phyloP scores from a whole-genome alignment of 1,284 basidiomycete species.

The Clitocybe nebularis region DNA sequence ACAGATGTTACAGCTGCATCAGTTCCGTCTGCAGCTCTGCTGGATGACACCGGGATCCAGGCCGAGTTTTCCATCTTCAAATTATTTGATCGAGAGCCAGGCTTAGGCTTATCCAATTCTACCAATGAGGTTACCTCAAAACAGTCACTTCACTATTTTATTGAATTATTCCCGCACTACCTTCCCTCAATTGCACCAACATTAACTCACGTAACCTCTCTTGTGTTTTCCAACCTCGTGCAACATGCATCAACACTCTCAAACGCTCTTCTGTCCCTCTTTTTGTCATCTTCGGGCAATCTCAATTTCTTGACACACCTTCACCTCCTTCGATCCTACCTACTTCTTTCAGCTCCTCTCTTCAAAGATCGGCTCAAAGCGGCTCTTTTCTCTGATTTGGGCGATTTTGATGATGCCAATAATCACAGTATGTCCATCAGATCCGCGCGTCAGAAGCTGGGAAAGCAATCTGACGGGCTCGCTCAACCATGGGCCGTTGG shows the following conservation, averaged over 20 bases:
- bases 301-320: conserved; percentile 64
- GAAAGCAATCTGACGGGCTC: conserved; percentile 18
- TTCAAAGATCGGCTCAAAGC: conserved; percentile 62
- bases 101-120: conserved; percentile 28
- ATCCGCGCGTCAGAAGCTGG: conserved; percentile 25
- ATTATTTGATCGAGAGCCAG: conserved; percentile 67
- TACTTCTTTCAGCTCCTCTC: conserved; percentile 59
- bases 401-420: conserved; percentile 38
- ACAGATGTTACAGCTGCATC: background rate
- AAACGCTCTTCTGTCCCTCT: conserved; percentile 52
- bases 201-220: conserved; percentile 50
- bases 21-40: conserved; percentile 6
- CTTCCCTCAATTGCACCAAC: conserved; percentile 65
- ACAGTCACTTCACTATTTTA: conserved; percentile 41
- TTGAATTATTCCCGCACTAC: conserved; percentile 49
- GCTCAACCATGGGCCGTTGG: conserved; percentile 63
- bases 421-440: conserved; percentile 34
- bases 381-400: conserved; percentile 69
- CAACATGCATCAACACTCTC: conserved; percentile 58
- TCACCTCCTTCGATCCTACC: conserved; percentile 61
- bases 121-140: conserved; percentile 25
- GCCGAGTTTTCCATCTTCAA: conserved; percentile 45
- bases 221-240: conserved; percentile 55
- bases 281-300: conserved; percentile 50
- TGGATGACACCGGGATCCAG: conserved; percentile 15